A percentile compares a stretch with the other conserved stretches of the same genome.
phyloP scores from a whole-genome alignment of 495 filamentous ascomycete species.

The Aspergillus diversus region DNA sequence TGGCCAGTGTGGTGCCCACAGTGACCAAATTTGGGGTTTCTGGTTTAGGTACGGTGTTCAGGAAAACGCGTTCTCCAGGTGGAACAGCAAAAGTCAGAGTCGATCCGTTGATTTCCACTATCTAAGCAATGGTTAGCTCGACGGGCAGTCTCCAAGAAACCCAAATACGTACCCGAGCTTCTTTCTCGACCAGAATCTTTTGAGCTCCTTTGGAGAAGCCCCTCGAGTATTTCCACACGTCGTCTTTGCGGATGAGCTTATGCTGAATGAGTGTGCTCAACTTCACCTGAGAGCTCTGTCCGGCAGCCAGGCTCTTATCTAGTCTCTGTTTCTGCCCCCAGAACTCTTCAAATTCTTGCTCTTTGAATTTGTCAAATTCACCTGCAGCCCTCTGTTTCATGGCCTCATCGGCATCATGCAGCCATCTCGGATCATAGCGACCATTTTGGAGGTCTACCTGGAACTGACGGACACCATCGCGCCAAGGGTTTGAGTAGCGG shows the following conservation, averaged over 20 bases:
- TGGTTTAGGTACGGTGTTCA: conserved; percentile 17
- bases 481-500: conserved; percentile 56
- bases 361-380: conserved; percentile 71
- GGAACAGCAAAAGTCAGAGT: conserved; percentile 50
- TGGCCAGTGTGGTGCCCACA: not conserved
- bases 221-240: conserved; percentile 52
- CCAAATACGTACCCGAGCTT: conserved; percentile 42
- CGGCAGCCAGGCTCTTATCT: conserved; percentile 39
- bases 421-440: conserved; percentile 68
- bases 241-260: conserved; percentile 52
- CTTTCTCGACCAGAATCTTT: conserved; percentile 51
- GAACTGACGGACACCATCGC: conserved; percentile 53
- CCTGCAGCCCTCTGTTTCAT: conserved; percentile 64
- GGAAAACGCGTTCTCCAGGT: conserved; percentile 46
- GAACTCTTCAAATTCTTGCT: conserved; percentile 64
- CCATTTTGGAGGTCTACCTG: conserved; percentile 65
- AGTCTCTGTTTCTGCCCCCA: conserved; percentile 70
- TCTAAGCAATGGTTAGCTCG: conserved; percentile 26
- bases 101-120: conserved; percentile 38
- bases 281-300: conserved; percentile 55
- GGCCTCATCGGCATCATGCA: conserved; percentile 63
- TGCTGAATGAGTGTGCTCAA: conserved; percentile 48
- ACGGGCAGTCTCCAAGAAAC: not conserved
- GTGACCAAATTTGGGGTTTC: conserved; percentile 11
- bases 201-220: conserved; percentile 33